These are phyloP conservation scores for Setaria italica DNA, from an alignment of 202 grass and related monocot genomes.

Conservation along the genomic window DNA sequence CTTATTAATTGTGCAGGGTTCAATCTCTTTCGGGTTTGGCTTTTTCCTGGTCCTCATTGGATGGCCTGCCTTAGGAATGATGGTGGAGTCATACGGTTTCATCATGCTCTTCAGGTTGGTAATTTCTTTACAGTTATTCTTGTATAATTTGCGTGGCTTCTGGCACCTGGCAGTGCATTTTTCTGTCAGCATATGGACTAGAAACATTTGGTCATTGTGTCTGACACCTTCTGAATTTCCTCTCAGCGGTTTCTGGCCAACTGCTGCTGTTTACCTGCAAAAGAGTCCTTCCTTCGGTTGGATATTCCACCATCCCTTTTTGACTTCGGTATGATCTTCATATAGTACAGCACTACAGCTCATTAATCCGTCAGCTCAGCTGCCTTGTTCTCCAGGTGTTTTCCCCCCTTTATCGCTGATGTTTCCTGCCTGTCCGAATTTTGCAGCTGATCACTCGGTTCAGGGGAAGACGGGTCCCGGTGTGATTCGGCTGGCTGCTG, in stretches of 20 bases:
- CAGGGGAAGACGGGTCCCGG: constrained; percentile 71
- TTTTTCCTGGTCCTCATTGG: constrained; percentile 81
- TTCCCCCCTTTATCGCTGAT: neutral
- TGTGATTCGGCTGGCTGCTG: constrained; percentile 42
- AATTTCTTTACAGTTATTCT: neutral
- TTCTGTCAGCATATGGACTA: neutral
- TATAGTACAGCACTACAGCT: neutral
- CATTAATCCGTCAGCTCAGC: neutral
- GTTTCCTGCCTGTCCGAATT: constrained; percentile 23
- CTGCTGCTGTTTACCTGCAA: constrained; percentile 80
- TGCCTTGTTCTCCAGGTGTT: neutral
- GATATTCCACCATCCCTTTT: constrained; percentile 72
- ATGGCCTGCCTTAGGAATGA: constrained; percentile 84
- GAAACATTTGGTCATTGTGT: neutral
- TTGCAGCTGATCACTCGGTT: constrained; percentile 57
- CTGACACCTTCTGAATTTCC: constrained; percentile 36
- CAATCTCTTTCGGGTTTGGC: constrained; percentile 83
- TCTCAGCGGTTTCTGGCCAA: constrained; percentile 91
- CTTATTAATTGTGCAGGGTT: constrained; percentile 60
- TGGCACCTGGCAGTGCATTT: neutral
- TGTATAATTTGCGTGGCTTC: neutral
- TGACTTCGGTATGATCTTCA: constrained; percentile 56
- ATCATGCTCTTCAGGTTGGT: constrained; percentile 83
- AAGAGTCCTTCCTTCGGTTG: constrained; percentile 72
- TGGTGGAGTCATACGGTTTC: constrained; percentile 80